These are phyloP conservation scores for Vigna unguiculata DNA, from an alignment of 306 rosid genomes.

Conservation along the genomic window DNA sequence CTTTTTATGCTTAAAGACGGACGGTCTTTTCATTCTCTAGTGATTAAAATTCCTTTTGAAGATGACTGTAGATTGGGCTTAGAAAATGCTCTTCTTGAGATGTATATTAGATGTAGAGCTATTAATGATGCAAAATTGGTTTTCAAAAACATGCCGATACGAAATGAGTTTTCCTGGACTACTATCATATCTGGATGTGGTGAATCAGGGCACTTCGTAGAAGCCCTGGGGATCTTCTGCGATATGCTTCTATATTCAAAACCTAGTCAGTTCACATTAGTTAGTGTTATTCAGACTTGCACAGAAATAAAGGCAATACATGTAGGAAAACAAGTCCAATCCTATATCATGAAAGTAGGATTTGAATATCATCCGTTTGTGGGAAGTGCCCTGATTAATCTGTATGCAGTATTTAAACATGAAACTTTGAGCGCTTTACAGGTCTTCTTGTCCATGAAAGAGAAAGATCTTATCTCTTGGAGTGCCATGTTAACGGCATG, in stretches of 20 bases:
- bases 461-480: constrained; percentile 55
- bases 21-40: constrained; percentile 47
- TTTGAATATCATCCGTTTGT: constrained; percentile 48
- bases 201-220: constrained; percentile 46
- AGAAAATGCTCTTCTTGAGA: constrained; percentile 56
- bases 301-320: constrained; percentile 42
- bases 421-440: constrained; percentile 48
- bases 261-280: constrained; percentile 51
- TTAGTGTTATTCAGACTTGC: constrained; percentile 52
- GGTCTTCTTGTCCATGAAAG: constrained; percentile 50
- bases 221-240: constrained; percentile 44
- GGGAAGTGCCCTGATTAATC: constrained; percentile 54
- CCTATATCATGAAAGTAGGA: constrained; percentile 50
- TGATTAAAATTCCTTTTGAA: constrained; percentile 42
- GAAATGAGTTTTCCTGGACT: constrained; percentile 57
- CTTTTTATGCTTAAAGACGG: constrained; percentile 50
- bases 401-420: constrained; percentile 49
- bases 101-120: constrained; percentile 52
- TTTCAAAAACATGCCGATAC: constrained; percentile 46
- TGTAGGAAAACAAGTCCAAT: constrained; percentile 50
- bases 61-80: constrained; percentile 44
- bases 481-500: constrained; percentile 55
- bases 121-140: constrained; percentile 44
- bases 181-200: constrained; percentile 46
- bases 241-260: constrained; percentile 51